Evolutionary conservation across 1,284 basidiomycete genomes (phyloP).

Genomic region (Microbotryum silenes-acaulis): DNA sequence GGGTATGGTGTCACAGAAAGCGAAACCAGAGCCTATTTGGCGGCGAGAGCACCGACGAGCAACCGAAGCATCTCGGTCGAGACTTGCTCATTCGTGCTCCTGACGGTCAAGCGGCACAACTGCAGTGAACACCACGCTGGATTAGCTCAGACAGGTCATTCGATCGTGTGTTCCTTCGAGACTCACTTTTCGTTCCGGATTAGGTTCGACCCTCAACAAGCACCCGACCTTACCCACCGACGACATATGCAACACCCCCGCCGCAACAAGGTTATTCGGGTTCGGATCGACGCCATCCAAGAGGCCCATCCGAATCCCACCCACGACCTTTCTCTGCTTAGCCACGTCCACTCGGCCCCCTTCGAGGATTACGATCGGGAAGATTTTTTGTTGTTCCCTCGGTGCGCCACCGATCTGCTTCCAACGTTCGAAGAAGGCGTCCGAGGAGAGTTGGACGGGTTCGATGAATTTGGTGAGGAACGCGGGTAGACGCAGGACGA

Average conservation of each 20-base stretch:
- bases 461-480: constrained; percentile 88
- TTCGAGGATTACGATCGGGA: constrained; percentile 62
- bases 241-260: constrained; percentile 84
- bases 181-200: constrained; percentile 80
- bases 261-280: constrained; percentile 74
- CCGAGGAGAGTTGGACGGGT: constrained; percentile 69
- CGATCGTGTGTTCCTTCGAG: background rate
- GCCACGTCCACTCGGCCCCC: constrained; percentile 62
- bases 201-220: constrained; percentile 85
- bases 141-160: constrained; percentile 2
- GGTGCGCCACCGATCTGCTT: constrained; percentile 91
- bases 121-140: constrained; percentile 38
- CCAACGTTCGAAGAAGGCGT: constrained; percentile 97
- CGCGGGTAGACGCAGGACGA: constrained; percentile 77
- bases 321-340: constrained; percentile 65
- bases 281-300: constrained; percentile 56
- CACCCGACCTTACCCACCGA: constrained; percentile 88
- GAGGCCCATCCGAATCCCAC: constrained; percentile 66
- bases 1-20: background rate
- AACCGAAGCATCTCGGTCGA: constrained; percentile 61
- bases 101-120: constrained; percentile 86
- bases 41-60: constrained; percentile 6
- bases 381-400: constrained; percentile 81
- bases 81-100: constrained; percentile 90
- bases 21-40: background rate